Conservation (phyloP, 352 stramenopile species). For the Phytopythium chamaehyphon region DNA sequence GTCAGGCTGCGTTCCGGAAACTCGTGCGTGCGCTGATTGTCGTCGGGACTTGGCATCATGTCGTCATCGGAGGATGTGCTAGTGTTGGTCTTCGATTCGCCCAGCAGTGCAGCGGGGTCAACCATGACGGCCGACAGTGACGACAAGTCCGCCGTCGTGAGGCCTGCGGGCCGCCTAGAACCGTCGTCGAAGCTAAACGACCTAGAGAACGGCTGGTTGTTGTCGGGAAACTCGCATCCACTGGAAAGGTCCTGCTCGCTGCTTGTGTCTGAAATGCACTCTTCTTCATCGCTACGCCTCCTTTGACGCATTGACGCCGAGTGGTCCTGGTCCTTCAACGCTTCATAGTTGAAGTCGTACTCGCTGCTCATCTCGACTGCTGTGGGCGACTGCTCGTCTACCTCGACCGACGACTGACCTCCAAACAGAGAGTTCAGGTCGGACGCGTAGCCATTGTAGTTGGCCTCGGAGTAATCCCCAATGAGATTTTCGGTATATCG, state of each 20-base stretch:
- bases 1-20: background rate
- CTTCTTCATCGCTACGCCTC: conserved; percentile 35
- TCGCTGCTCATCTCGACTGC: conserved; percentile 34
- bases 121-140: conserved; percentile 8
- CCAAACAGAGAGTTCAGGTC: conserved; percentile 47
- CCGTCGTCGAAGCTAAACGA: conserved; percentile 6
- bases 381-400: conserved; percentile 32
- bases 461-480: conserved; percentile 46
- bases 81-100: conserved; percentile 7
- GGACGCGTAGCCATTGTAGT: conserved; percentile 41
- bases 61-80: conserved; percentile 7
- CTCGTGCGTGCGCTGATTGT: conserved; percentile 27
- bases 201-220: conserved; percentile 21
- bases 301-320: conserved; percentile 13
- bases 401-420: conserved; percentile 27
- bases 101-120: conserved; percentile 5
- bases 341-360: conserved; percentile 38
- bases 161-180: conserved; percentile 11
- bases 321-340: conserved; percentile 21
- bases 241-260: conserved; percentile 31
- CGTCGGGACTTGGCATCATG: conserved; percentile 4
- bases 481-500: conserved; percentile 69
- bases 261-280: conserved; percentile 58
- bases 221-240: conserved; percentile 17
- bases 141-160: conserved; percentile 23